Percentiles rank a stretch among this genome's conserved stretches.
These are phyloP conservation scores for Somion occarium DNA, from an alignment of 1,284 basidiomycete genomes.

Conservation along the genomic window DNA sequence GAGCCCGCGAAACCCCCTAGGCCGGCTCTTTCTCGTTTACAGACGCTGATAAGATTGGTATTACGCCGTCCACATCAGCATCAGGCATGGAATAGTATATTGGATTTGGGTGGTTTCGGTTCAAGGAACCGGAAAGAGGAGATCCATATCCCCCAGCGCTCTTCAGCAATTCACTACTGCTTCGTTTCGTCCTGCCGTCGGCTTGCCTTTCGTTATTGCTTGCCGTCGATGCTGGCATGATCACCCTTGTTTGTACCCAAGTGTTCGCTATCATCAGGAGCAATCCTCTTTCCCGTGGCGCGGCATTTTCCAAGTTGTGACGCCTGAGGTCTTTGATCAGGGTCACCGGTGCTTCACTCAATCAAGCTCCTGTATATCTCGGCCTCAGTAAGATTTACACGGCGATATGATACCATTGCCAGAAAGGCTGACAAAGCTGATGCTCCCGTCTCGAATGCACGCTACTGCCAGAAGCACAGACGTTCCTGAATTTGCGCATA, in stretches of 20 bases:
- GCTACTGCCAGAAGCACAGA: neutral
- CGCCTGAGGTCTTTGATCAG: neutral
- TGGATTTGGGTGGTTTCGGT: slow-evolving; percentile 2
- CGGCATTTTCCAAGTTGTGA: neutral
- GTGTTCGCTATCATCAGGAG: neutral
- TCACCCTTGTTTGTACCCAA: slow-evolving; percentile 4
- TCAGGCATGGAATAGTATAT: slow-evolving; percentile 24
- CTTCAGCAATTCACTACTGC: neutral
- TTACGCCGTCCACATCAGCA: slow-evolving; percentile 19
- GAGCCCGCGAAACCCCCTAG: slow-evolving; percentile 10
- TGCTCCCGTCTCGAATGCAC: neutral
- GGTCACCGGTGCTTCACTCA: slow-evolving; percentile 3
- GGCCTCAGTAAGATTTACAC: slow-evolving; percentile 9
- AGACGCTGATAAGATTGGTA: slow-evolving; percentile 25
- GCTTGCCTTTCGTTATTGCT: neutral
- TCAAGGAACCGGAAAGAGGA: neutral
- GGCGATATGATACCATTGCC: slow-evolving; percentile 6
- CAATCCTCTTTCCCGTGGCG: neutral
- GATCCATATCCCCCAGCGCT: neutral
- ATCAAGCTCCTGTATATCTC: too few species aligned
- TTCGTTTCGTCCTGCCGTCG: neutral
- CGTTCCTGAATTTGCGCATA: neutral
- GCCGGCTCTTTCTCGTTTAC: neutral
- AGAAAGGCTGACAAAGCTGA: slow-evolving; percentile 1
- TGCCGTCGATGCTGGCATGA: neutral